Conservation (phyloP, 2,329 filamentous ascomycete genomes). For the Chaetomium strumarium region DNA sequence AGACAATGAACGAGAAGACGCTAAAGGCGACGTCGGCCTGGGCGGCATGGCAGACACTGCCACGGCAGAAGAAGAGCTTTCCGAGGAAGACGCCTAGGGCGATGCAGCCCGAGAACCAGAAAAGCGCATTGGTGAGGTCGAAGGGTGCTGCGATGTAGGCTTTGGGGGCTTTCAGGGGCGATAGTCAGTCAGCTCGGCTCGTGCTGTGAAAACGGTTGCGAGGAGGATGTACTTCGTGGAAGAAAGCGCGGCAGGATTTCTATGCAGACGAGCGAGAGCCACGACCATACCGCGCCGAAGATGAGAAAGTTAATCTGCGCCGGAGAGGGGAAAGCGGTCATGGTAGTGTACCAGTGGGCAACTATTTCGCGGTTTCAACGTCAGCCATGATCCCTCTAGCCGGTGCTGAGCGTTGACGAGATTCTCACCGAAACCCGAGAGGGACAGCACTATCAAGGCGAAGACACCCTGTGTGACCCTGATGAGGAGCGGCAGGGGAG, state of each 20-base stretch:
- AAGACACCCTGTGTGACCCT: constrained; percentile 42
- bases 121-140: constrained; percentile 65
- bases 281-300: constrained; percentile 47
- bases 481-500: constrained; percentile 37
- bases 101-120: constrained; percentile 85
- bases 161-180: constrained; percentile 35
- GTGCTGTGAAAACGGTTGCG: background rate
- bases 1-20: constrained; percentile 47
- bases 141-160: constrained; percentile 44
- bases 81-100: constrained; percentile 56
- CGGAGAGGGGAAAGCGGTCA: constrained; percentile 50
- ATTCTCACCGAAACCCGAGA: constrained; percentile 44
- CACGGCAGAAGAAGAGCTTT: constrained; percentile 50
- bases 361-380: constrained; percentile 35
- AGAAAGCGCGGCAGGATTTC: constrained; percentile 44
- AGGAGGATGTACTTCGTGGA: constrained; percentile 33
- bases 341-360: constrained; percentile 52
- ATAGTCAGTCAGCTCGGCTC: background rate
- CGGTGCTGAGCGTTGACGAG: background rate
- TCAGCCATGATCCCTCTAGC: background rate
- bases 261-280: constrained; percentile 50
- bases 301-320: constrained; percentile 53
- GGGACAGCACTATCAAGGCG: constrained; percentile 40
- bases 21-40: constrained; percentile 50
- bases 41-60: constrained; percentile 50